Evolutionary conservation across 1,284 basidiomycete genomes (phyloP), one percentile per base, ranked within the genome.

Genomic region (Hymenochaete sp.): DNA sequence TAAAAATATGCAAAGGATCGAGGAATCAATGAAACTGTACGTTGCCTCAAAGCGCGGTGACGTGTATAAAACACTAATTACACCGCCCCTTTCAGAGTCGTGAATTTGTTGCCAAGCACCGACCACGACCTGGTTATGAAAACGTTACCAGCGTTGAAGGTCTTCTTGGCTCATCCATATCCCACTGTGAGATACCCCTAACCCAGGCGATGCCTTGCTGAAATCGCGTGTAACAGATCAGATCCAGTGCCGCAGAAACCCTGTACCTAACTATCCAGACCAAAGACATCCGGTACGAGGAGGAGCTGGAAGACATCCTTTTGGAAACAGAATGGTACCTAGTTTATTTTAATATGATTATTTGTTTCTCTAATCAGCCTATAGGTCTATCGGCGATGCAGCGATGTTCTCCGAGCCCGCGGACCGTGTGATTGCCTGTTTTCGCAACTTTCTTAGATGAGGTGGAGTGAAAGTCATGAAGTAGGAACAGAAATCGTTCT

Each of bases 241-340:
- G 91, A 39, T 68, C 79, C 5, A 77, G 82, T 47, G 77, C 86
- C 0, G 86, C 88, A 2, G 92, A 95, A 59, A 75, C 82, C 51
- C 59, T 93, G 0, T 95, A 90, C 58, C 64, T 88, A 22, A 68
- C 74, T 8, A 62, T 90, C 16, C 84, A 88, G 56, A 75, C 75
- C 48, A 71, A 71, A 38, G 83, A 86, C 49, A 58, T 86, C 5
- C 74, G 72, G 0, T 62, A 67, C 46, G 80, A 84, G 9, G 78
- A 80, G 11, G 80, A 79, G 44, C 70, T 79, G 1, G 90, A 93
- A 57, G 75, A 82, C n/a, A 58, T 86, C 4, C 62, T 95, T 27
- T 62, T 92, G 10, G 83, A 89, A 58, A 91, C 88, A 9, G 77
- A 79, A 57, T 96, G 92, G 91, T 89, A 50, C 49, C 73, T 60